These are phyloP conservation scores for Boletus fagicola DNA, from an alignment of 768 basidiomycete genomes.

Conservation along the genomic window DNA sequence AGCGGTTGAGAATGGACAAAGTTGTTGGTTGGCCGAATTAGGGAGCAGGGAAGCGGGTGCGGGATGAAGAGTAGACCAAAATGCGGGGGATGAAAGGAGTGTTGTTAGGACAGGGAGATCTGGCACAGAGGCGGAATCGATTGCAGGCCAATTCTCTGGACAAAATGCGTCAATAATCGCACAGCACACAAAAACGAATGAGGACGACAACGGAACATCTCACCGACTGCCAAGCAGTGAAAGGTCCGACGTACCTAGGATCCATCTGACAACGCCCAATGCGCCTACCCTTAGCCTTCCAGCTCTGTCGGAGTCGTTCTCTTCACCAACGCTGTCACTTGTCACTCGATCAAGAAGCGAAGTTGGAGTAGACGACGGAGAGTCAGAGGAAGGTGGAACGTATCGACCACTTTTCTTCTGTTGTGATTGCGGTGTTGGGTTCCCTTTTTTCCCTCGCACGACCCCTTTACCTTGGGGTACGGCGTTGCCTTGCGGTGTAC, in stretches of 20 bases:
- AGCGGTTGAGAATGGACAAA: constrained; percentile 15
- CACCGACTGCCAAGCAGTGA: background rate
- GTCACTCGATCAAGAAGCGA: constrained; percentile 17
- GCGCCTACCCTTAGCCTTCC: constrained; percentile 70
- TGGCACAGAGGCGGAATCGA: constrained; percentile 1
- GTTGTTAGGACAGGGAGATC: constrained; percentile 3
- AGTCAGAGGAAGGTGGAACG: constrained; percentile 32
- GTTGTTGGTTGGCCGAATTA: constrained; percentile 31
- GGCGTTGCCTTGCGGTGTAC: background rate
- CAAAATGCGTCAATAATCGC: background rate
- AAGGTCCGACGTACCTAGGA: constrained; percentile 49
- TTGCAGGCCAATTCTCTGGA: constrained; percentile 18
- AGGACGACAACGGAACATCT: background rate
- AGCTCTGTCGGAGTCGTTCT: constrained; percentile 64
- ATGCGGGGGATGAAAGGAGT: constrained; percentile 35
- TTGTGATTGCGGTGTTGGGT: constrained; percentile 24
- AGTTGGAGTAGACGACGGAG: constrained; percentile 26
- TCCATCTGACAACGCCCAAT: constrained; percentile 62
- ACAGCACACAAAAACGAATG: background rate
- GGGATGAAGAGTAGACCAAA: constrained; percentile 61
- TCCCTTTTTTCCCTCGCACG: constrained; percentile 22
- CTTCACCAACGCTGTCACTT: constrained; percentile 47
- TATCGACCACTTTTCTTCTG: constrained; percentile 34
- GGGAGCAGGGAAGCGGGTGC: constrained; percentile 41
- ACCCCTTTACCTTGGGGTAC: constrained; percentile 5